Base-by-base conservation (phyloP, 371 early-diverging fungal species). In the Mortierella sp. region DNA sequence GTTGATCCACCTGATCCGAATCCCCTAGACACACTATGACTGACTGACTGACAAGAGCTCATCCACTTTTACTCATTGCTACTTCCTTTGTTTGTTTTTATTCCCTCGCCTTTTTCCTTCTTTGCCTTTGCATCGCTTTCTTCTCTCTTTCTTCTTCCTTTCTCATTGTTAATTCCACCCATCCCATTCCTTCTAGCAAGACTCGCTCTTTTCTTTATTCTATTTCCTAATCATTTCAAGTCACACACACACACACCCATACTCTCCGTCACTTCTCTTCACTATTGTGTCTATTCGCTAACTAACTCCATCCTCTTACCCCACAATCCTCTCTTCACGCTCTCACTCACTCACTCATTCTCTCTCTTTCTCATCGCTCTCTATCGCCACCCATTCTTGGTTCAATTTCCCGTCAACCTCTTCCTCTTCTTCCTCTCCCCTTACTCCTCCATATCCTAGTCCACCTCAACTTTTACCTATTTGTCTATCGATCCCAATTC, bases 281-380 rank as follows among this genome's bases (percentile, higher is more conserved):
- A 55, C 51, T 35, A 56, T 58, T 44, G 29, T 54, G 55, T 55
- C 51, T 24, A 54, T 75, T 72, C 72, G 55, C 35, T 18, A 35
- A 35, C 35, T n/a, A 41, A 21, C 38, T 70, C 70, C 71, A 71
- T 21, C 11, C 71, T 71, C 21, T 5, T 72, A 29, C 54, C 24
- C 46, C 75, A 68, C 76, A 51, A 29, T 12, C 29, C 46, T 49
- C 35, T 11, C 48, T 58, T 44, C 77, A n/a, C 54, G 35, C n/a
- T 72, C 35, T 21, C 48, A 51, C 38, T 51, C 18, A 2, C 55
- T 41, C 41, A 35, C 24, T 11, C 63, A n/a, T n/a, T 58, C 44
- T 55, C 27, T 44, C 77, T 54, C 54, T 58, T 6, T 72, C 35
- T 46, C 48, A 76, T 77, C 35, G 12, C 35, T 77, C 43, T 56